Conservation (phyloP, 2,329 filamentous ascomycete species). For the Metarhizium robertsii region DNA sequence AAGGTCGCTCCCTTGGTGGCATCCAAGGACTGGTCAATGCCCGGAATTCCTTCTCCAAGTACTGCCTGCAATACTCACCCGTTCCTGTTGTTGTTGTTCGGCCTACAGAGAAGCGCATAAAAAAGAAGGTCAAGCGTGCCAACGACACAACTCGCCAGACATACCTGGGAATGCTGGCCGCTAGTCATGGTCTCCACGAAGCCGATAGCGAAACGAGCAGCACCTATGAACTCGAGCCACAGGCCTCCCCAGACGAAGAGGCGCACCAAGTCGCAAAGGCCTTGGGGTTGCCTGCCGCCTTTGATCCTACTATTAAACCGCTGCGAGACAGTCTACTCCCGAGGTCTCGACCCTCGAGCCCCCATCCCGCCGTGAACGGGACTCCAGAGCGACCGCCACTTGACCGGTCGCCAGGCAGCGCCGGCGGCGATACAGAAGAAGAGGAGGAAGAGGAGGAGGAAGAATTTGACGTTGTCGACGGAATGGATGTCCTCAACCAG, state of each 20-base stretch:
- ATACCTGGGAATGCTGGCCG: slow-evolving; percentile 68
- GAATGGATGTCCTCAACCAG: slow-evolving; percentile 33
- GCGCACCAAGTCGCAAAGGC: slow-evolving; percentile 56
- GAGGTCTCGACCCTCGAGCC: slow-evolving; percentile 13
- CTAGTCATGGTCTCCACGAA: slow-evolving; percentile 47
- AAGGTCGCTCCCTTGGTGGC: slow-evolving; percentile 73
- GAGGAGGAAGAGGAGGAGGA: slow-evolving; percentile 29
- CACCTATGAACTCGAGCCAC: slow-evolving; percentile 44
- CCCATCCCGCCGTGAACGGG: slow-evolving; percentile 9
- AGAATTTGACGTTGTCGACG: slow-evolving; percentile 36
- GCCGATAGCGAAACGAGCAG: slow-evolving; percentile 45
- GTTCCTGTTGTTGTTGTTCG: slow-evolving; percentile 90
- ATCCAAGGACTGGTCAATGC: slow-evolving; percentile 75
- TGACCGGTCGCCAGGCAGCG: slow-evolving; percentile 22
- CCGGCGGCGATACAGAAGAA: slow-evolving; percentile 29
- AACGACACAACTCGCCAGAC: slow-evolving; percentile 67
- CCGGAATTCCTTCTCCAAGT: slow-evolving; percentile 80
- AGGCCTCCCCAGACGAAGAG: slow-evolving; percentile 50
- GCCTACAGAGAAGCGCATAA: slow-evolving; percentile 76
- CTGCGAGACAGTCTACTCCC: slow-evolving; percentile 25
- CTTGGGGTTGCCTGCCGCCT: slow-evolving; percentile 51
- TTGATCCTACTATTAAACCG: slow-evolving; percentile 55
- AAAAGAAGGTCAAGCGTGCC: slow-evolving; percentile 79
- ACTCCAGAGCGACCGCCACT: slow-evolving; percentile 11
- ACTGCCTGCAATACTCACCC: slow-evolving; percentile 87